These are phyloP conservation scores for Tolypocladium album DNA, from an alignment of 2,329 filamentous ascomycete genomes.

Conservation along the genomic window DNA sequence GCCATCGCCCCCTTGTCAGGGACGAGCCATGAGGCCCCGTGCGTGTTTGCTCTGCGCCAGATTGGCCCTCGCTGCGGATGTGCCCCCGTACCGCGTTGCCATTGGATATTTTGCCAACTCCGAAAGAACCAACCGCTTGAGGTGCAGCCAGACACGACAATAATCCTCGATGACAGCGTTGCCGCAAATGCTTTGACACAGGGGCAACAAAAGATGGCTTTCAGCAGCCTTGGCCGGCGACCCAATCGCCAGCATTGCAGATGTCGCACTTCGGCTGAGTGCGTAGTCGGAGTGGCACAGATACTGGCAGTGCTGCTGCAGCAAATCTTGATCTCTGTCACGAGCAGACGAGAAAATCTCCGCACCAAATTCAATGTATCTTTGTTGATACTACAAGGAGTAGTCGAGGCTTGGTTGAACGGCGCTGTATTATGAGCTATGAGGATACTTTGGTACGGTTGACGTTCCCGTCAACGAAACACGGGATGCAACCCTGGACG, in stretches of 20 bases:
- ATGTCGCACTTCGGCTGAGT: slow-evolving; percentile 5
- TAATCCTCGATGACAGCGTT: background rate
- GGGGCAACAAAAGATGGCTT: background rate
- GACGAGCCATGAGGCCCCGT: background rate
- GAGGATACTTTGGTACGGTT: background rate
- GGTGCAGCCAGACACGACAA: background rate
- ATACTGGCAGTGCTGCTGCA: background rate
- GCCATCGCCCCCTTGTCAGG: background rate
- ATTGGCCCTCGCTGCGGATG: background rate
- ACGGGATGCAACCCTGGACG: background rate
- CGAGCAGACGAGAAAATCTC: background rate
- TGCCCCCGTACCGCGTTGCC: background rate
- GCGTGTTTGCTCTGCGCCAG: background rate
- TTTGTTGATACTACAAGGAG: too few relatives aligned
- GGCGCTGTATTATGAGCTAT: background rate
- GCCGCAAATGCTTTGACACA: background rate
- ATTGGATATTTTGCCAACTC: background rate
- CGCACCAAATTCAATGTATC: background rate
- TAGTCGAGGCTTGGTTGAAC: background rate
- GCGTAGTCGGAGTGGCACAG: slow-evolving; percentile 2
- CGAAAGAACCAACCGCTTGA: background rate
- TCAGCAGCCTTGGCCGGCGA: background rate
- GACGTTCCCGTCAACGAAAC: background rate
- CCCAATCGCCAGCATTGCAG: slow-evolving; percentile 3
- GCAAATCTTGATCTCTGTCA: background rate